Percentiles rank a stretch among this genome's conserved stretches.
phyloP scores from a whole-genome alignment of 805 yeast genomes.

The Myxozyma melibiosi region DNA sequence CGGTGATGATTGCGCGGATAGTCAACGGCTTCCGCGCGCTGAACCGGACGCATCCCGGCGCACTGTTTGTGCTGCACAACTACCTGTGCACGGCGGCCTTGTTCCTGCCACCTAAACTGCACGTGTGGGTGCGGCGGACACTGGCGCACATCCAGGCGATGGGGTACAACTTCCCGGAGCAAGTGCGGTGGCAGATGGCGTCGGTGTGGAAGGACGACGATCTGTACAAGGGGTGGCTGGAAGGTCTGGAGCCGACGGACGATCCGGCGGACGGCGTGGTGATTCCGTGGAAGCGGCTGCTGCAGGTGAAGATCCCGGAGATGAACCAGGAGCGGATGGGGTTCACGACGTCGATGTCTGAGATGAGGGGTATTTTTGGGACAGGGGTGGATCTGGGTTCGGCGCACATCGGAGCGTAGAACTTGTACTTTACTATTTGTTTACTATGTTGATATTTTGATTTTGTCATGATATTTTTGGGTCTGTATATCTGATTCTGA shows the following conservation, averaged over 20 bases:
- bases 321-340: constrained; percentile 9
- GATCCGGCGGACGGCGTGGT: constrained; percentile 17
- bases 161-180: constrained; percentile 29
- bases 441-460: neutral
- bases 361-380: constrained; percentile 26
- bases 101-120: constrained; percentile 23
- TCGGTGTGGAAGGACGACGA: constrained; percentile 21
- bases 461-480: neutral
- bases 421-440: neutral
- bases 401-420: neutral
- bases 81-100: constrained; percentile 26
- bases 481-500: no score
- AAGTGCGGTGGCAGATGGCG: constrained; percentile 27
- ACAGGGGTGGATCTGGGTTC: constrained; percentile 5
- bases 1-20: constrained; percentile 18
- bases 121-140: constrained; percentile 28
- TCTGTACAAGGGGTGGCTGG: constrained; percentile 28
- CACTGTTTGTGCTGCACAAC: constrained; percentile 21
- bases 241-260: constrained; percentile 18
- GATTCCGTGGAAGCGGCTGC: constrained; percentile 27
- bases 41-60: constrained; percentile 21
- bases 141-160: constrained; percentile 25
- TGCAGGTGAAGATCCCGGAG: constrained; percentile 21
- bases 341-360: constrained; percentile 12
- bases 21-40: constrained; percentile 23